phyloP scores from a whole-genome alignment of 768 basidiomycete genomes.

The Kwoniella botswanensis region DNA sequence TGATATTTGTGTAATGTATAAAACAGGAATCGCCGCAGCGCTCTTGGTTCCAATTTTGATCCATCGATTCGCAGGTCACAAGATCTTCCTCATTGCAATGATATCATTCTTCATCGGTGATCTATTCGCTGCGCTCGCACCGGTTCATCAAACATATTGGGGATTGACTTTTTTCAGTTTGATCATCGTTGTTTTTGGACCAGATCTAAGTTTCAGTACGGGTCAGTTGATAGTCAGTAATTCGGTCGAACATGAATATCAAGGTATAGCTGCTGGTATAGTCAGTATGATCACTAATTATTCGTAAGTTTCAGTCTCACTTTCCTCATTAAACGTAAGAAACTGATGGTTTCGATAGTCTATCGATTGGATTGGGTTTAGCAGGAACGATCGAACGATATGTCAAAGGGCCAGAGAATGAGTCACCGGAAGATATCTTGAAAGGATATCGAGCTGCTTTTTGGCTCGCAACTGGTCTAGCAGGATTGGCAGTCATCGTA shows the following conservation, averaged over 20 bases:
- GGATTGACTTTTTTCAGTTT: conserved; percentile 29
- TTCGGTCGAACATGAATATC: conserved; percentile 31
- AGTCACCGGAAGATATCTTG: conserved; percentile 9
- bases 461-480: conserved; percentile 16
- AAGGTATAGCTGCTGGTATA: conserved; percentile 34
- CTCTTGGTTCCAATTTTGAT: conserved; percentile 32
- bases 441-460: conserved; percentile 28
- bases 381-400: conserved; percentile 30
- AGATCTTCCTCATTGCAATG: conserved; percentile 39
- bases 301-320: conserved; percentile 62
- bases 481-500: conserved; percentile 20
- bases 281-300: conserved; percentile 37
- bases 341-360: conserved; percentile 9
- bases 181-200: conserved; percentile 19
- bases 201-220: conserved; percentile 35
- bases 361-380: conserved; percentile 33
- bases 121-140: conserved; percentile 29
- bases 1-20: background rate
- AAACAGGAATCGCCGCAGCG: conserved; percentile 31
- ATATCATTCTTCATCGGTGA: conserved; percentile 32
- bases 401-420: conserved; percentile 1
- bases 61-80: conserved; percentile 23
- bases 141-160: conserved; percentile 33
- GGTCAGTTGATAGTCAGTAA: conserved; percentile 37
- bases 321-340: conserved; percentile 62